Percentiles rank a stretch among this genome's conserved stretches.
phyloP scores from a whole-genome alignment of 2,329 filamentous ascomycete genomes.

The Hymenoscyphus repandus region DNA sequence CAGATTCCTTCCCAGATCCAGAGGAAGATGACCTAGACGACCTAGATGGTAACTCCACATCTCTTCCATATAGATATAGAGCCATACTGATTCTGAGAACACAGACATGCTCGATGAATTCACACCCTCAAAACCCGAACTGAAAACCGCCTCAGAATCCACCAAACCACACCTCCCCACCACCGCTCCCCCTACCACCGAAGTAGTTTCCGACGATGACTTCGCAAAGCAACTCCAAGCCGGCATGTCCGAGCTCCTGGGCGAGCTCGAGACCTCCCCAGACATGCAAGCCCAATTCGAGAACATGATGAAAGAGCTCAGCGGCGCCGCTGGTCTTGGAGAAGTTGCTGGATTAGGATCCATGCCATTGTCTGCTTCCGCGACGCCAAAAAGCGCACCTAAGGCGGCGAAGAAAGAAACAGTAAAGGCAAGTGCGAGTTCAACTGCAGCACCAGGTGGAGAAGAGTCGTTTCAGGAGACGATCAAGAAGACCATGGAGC shows the following conservation, averaged over 20 bases:
- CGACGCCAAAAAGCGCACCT: slow-evolving; percentile 14
- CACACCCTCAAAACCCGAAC: slow-evolving; percentile 55
- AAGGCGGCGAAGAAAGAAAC: slow-evolving; percentile 6
- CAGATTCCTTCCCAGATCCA: slow-evolving; percentile 70
- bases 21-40: slow-evolving; percentile 92
- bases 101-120: slow-evolving; percentile 92
- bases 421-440: slow-evolving; percentile 11
- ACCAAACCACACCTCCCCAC: slow-evolving; percentile 15
- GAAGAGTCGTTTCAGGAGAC: slow-evolving; percentile 84
- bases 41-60: slow-evolving; percentile 64
- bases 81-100: not conserved
- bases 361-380: slow-evolving; percentile 3
- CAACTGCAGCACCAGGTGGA: slow-evolving; percentile 6
- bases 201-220: slow-evolving; percentile 61
- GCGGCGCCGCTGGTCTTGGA: slow-evolving; percentile 42
- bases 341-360: slow-evolving; percentile 14
- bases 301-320: slow-evolving; percentile 68
- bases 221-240: slow-evolving; percentile 84
- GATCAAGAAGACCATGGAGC: slow-evolving; percentile 89
- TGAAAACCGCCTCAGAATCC: slow-evolving; percentile 35
- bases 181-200: slow-evolving; percentile 17
- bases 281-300: slow-evolving; percentile 79
- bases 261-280: slow-evolving; percentile 59
- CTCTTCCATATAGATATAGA: not conserved
- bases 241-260: slow-evolving; percentile 80